These are phyloP conservation scores for Hymenoscyphus scutula DNA, from an alignment of 2,329 filamentous ascomycete genomes.

Conservation along the genomic window DNA sequence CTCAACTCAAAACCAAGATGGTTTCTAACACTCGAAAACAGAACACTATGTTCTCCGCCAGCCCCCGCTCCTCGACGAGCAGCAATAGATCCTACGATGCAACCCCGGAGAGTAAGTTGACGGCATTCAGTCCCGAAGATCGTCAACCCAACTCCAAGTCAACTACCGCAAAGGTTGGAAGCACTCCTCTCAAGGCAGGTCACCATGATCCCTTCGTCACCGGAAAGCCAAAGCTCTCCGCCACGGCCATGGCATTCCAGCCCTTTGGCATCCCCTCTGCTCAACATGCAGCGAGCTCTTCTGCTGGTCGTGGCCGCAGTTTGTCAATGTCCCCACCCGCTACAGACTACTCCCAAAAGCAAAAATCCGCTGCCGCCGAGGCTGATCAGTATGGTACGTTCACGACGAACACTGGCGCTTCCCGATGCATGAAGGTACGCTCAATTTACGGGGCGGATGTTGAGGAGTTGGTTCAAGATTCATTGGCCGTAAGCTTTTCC, in stretches of 20 bases:
- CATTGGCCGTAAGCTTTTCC: constrained; percentile 24
- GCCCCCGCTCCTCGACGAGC: constrained; percentile 46
- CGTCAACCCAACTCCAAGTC: constrained; percentile 8
- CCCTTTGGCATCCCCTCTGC: constrained; percentile 41
- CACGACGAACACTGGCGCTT: constrained; percentile 31
- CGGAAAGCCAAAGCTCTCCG: constrained; percentile 50
- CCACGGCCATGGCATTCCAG: constrained; percentile 61
- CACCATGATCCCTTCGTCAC: constrained; percentile 50
- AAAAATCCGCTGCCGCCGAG: constrained; percentile 6
- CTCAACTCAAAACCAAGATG: background rate
- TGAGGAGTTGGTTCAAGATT: constrained; percentile 20
- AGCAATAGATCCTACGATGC: constrained; percentile 56
- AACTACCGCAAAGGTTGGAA: constrained; percentile 23
- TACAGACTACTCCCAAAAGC: constrained; percentile 6
- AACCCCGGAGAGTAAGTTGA: constrained; percentile 64
- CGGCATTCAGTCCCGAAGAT: constrained; percentile 62
- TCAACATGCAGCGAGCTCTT: constrained; percentile 7
- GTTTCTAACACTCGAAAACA: background rate
- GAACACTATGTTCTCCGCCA: constrained; percentile 9
- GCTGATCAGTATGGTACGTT: constrained; percentile 25
- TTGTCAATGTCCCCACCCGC: background rate
- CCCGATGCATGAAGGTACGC: constrained; percentile 32
- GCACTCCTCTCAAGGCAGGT: constrained; percentile 24
- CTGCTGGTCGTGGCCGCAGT: background rate
- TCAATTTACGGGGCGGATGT: constrained; percentile 26